phyloP scores from a whole-genome alignment of 2,329 filamentous ascomycete species.

The Ophiostoma australiae region DNA sequence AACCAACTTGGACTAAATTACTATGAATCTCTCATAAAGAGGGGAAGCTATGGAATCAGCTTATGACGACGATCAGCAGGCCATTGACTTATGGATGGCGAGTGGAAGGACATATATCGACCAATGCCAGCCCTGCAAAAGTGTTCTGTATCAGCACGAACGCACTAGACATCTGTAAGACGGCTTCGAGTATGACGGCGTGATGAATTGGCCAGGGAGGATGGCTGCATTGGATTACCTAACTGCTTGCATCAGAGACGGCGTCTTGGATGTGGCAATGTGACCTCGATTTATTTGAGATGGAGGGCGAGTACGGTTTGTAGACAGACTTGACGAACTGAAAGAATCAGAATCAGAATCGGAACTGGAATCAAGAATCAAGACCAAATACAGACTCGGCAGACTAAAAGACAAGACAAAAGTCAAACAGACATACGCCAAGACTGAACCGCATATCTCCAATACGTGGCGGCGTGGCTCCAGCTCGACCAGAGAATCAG shows the following conservation, averaged over 20 bases:
- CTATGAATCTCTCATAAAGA: neutral
- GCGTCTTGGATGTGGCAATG: neutral
- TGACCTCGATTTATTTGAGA: neutral
- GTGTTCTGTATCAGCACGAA: neutral
- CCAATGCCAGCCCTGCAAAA: neutral
- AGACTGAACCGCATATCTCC: neutral
- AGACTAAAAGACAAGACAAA: neutral
- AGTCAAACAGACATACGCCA: neutral
- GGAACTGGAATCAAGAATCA: too few species aligned
- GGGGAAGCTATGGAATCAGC: neutral
- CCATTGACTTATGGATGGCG: neutral
- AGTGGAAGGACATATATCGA: neutral
- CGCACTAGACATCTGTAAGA: slow-evolving; percentile 1
- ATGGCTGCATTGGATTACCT: neutral
- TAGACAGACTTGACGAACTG: neutral
- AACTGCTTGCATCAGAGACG: neutral
- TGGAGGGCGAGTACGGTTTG: neutral
- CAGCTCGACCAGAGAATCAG: neutral
- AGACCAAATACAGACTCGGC: neutral
- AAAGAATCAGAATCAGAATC: too few species aligned
- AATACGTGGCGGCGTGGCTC: neutral
- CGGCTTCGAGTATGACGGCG: neutral
- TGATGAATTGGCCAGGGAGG: neutral
- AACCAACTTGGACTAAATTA: too few species aligned
- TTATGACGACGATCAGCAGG: neutral